Conservation (phyloP, 345 rosid genomes). For the Salix caprea region DNA sequence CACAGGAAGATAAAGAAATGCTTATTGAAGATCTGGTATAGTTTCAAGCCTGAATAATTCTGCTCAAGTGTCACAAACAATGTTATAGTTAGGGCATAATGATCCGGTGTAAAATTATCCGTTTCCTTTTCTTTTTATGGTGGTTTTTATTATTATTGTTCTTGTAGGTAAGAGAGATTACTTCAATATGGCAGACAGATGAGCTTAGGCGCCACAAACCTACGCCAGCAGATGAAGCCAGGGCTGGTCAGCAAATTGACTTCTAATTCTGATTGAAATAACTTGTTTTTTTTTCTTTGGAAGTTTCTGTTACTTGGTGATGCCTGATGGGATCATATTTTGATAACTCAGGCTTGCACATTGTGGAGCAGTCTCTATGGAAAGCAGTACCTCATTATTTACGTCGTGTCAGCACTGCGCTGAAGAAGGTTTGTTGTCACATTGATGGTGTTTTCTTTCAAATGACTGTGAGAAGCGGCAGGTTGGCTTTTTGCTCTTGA, state of each 20-base stretch:
- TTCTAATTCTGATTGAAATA: constrained; percentile 6
- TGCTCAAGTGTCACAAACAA: neutral
- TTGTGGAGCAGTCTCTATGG: constrained; percentile 98
- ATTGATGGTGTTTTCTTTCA: constrained; percentile 11
- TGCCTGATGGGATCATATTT: neutral
- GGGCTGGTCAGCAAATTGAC: constrained; percentile 54
- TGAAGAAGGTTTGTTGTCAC: constrained; percentile 56
- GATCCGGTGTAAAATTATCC: neutral
- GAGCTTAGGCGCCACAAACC: constrained; percentile 95
- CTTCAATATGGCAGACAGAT: constrained; percentile 92
- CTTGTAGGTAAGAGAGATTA: constrained; percentile 79
- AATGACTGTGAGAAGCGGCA: neutral
- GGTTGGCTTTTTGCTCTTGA: neutral
- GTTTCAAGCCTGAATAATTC: constrained; percentile 4
- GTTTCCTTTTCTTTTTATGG: neutral
- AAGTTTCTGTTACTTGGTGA: neutral
- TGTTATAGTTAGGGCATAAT: neutral
- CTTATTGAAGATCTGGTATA: constrained; percentile 91
- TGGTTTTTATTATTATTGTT: constrained; percentile 11
- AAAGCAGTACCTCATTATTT: constrained; percentile 86
- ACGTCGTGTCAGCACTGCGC: constrained; percentile 87
- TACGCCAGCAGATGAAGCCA: constrained; percentile 92
- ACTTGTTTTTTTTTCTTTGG: constrained; percentile 1
- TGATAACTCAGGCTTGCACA: constrained; percentile 63
- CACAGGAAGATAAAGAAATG: constrained; percentile 87